Percentiles rank a stretch among this genome's conserved stretches.
Conservation (phyloP, 2,329 filamentous ascomycete species). For the Sordariomycetes sp. region DNA sequence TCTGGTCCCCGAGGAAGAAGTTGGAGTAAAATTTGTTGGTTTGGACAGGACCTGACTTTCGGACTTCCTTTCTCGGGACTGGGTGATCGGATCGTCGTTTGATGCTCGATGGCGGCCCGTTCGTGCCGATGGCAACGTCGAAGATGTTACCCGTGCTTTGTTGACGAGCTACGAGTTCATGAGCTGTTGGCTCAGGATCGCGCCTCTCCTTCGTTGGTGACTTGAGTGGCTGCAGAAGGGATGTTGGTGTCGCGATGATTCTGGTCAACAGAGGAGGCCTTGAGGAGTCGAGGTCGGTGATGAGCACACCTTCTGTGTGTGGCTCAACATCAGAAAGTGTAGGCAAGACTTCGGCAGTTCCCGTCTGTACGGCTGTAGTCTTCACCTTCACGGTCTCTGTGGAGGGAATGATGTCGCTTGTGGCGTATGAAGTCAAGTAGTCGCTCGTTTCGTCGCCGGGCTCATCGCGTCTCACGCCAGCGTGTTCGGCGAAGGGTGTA, state of each 20-base stretch:
- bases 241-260: conserved; percentile 25
- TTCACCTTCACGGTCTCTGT: conserved; percentile 15
- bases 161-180: too few species aligned
- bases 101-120: conserved; percentile 39
- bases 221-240: conserved; percentile 3
- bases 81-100: conserved; percentile 44
- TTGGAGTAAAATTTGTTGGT: conserved; percentile 82
- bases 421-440: conserved; percentile 4
- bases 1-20: conserved; percentile 68
- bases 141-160: too few species aligned
- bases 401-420: conserved; percentile 15
- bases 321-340: conserved; percentile 16
- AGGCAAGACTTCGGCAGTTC: conserved; percentile 17
- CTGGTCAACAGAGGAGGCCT: conserved; percentile 16
- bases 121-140: conserved; percentile 41
- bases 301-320: conserved; percentile 19
- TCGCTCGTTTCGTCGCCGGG: not conserved
- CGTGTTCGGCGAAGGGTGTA: not conserved
- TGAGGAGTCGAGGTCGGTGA: conserved; percentile 10
- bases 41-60: conserved; percentile 39
- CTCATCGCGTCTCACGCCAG: not conserved
- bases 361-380: conserved; percentile 14
- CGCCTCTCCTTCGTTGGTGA: not conserved
- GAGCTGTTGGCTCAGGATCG: too few species aligned
- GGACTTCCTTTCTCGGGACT: conserved; percentile 42